Evolutionary conservation across 306 rosid genomes (phyloP).

Genomic region (Vicia sativa): DNA sequence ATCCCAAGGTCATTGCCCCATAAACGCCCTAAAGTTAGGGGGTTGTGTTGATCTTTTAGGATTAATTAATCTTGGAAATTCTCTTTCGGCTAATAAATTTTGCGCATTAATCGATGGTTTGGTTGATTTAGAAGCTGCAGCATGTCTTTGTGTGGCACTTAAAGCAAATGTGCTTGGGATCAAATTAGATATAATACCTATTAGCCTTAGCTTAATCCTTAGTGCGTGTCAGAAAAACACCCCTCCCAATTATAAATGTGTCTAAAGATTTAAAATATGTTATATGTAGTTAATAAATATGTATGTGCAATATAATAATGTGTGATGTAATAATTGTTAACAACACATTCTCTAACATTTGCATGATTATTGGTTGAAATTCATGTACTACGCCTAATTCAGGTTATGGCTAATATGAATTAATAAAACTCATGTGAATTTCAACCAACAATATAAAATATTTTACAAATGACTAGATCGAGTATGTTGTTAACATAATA

Average conservation of each 20-base stretch:
- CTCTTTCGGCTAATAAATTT: conserved; percentile 54
- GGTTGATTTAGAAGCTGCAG: conserved; percentile 67
- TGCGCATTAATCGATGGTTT: conserved; percentile 70
- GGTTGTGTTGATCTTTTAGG: conserved; percentile 66
- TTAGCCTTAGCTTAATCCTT: conserved; percentile 58
- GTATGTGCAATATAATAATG: background rate
- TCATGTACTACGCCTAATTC: background rate
- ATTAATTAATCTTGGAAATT: conserved; percentile 56
- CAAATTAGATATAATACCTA: conserved; percentile 65
- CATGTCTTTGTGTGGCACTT: conserved; percentile 80
- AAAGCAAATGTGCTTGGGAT: conserved; percentile 78
- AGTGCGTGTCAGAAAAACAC: conserved; percentile 80
- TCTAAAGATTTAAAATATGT: conserved; percentile 2
- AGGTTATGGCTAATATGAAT: too few relatives aligned
- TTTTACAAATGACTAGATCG: too few relatives aligned
- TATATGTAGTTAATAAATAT: background rate
- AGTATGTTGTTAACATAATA: too few relatives aligned
- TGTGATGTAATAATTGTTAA: too few relatives aligned
- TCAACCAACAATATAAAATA: background rate
- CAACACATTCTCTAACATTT: background rate
- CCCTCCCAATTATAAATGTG: conserved; percentile 75
- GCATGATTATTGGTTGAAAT: background rate
- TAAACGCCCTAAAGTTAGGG: conserved; percentile 68
- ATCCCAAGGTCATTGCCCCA: conserved; percentile 49
- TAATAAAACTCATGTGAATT: background rate